Conservation (phyloP, 768 basidiomycete species). For the Lentinula lateritia region DNA sequence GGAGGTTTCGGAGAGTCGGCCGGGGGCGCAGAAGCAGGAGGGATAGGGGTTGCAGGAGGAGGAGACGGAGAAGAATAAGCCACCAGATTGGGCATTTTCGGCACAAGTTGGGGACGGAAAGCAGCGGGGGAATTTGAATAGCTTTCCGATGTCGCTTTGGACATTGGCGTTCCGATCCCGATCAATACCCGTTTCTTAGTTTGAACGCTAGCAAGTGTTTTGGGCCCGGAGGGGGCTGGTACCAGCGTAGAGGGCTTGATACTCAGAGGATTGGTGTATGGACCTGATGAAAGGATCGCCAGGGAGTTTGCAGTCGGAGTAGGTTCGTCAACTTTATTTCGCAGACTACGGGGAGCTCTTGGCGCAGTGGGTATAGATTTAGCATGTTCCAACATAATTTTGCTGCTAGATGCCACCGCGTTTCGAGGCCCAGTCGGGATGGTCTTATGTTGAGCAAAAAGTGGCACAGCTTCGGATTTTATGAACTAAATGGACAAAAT, state of each 20-base stretch:
- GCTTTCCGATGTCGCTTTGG: not conserved
- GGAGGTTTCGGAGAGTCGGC: slow-evolving; percentile 15
- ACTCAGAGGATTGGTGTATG: slow-evolving; percentile 46
- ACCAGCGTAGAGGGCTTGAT: slow-evolving; percentile 41
- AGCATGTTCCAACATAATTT: slow-evolving; percentile 15
- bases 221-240: slow-evolving; percentile 20
- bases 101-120: not conserved
- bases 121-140: not conserved
- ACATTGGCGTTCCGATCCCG: slow-evolving; percentile 42
- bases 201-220: slow-evolving; percentile 11
- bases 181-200: slow-evolving; percentile 38
- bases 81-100: not conserved
- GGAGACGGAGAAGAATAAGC: slow-evolving; percentile 10
- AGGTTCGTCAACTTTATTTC: slow-evolving; percentile 17
- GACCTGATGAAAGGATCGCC: slow-evolving; percentile 34
- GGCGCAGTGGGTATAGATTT: slow-evolving; percentile 1
- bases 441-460: not conserved
- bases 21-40: slow-evolving; percentile 14
- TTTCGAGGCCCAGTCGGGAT: slow-evolving; percentile 13
- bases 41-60: slow-evolving; percentile 11
- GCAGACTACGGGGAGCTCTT: slow-evolving; percentile 12
- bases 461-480: not conserved
- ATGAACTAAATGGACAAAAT: not conserved
- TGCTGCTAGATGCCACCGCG: slow-evolving; percentile 34
- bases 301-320: slow-evolving; percentile 26